Conservation (phyloP, 1,284 basidiomycete genomes). For the Malassezia sympodialis region DNA sequence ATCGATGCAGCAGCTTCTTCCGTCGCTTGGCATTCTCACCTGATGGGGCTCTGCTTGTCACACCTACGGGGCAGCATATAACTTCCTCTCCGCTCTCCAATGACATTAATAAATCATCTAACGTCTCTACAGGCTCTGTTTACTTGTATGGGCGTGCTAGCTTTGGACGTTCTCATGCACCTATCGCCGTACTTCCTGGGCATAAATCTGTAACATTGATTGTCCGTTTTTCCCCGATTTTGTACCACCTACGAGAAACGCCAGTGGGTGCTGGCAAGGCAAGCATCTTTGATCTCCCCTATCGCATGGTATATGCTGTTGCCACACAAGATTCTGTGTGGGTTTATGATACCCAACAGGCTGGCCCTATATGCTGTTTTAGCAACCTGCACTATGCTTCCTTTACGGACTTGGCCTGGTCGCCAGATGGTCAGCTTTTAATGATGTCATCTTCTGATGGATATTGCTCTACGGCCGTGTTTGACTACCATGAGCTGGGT, state of each 20-base stretch:
- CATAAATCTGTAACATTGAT: constrained; percentile 91
- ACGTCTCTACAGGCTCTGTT: constrained; percentile 57
- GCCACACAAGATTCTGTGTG: constrained; percentile 92
- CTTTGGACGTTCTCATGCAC: constrained; percentile 59
- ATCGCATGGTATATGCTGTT: constrained; percentile 89
- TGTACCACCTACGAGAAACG: constrained; percentile 71
- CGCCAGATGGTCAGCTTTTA: constrained; percentile 84
- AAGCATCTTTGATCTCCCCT: constrained; percentile 76
- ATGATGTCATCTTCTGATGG: constrained; percentile 87
- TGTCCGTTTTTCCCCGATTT: constrained; percentile 81
- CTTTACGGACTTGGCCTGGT: constrained; percentile 95
- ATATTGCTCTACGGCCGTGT: constrained; percentile 82
- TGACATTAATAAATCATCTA: constrained; percentile 13
- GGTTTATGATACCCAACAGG: constrained; percentile 94
- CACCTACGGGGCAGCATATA: constrained; percentile 81
- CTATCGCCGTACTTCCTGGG: constrained; percentile 86
- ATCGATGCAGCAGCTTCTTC: constrained; percentile 92
- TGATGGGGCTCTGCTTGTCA: constrained; percentile 81
- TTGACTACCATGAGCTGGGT: constrained; percentile 73
- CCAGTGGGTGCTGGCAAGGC: neutral
- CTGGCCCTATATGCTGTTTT: constrained; percentile 79
- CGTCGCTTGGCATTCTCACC: constrained; percentile 84
- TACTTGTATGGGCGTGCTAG: constrained; percentile 93
- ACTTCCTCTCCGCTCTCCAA: constrained; percentile 34
- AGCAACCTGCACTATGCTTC: constrained; percentile 94